Percentiles rank a stretch among this genome's conserved stretches.
Conservation (phyloP, 345 rosid genomes). For the Brassica incana region DNA sequence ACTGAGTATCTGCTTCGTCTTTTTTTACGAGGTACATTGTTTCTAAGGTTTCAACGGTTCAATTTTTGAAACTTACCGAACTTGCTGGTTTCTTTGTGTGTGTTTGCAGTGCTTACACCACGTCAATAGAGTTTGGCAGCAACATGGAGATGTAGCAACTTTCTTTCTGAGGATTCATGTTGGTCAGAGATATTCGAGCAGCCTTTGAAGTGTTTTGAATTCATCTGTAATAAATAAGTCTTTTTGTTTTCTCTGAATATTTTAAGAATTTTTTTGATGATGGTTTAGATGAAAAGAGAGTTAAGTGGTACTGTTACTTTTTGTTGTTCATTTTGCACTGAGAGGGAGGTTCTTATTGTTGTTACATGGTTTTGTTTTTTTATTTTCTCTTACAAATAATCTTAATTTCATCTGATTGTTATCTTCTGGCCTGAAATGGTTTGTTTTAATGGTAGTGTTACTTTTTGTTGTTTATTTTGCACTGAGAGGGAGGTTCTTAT, state of each 20-base stretch:
- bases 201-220: conserved; percentile 16
- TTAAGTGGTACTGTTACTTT: neutral
- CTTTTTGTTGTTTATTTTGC: neutral
- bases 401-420: neutral
- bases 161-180: neutral
- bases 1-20: conserved; percentile 2
- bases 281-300: conserved; percentile 19
- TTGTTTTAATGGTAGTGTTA: conserved; percentile 5
- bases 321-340: conserved; percentile 1
- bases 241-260: neutral
- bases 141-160: conserved; percentile 7
- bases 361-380: conserved; percentile 14
- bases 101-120: conserved; percentile 67
- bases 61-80: conserved; percentile 1
- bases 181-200: neutral
- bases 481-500: conserved; percentile 7
- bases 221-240: conserved; percentile 21
- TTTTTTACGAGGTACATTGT: neutral
- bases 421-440: conserved; percentile 16
- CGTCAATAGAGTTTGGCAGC: conserved; percentile 45
- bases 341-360: neutral
- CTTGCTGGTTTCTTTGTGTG: conserved; percentile 6
- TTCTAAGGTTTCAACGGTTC: neutral
- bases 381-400: neutral
- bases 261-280: neutral